phyloP scores from a whole-genome alignment of 177 flowering plant genomes.

The Vitis hybrid region DNA sequence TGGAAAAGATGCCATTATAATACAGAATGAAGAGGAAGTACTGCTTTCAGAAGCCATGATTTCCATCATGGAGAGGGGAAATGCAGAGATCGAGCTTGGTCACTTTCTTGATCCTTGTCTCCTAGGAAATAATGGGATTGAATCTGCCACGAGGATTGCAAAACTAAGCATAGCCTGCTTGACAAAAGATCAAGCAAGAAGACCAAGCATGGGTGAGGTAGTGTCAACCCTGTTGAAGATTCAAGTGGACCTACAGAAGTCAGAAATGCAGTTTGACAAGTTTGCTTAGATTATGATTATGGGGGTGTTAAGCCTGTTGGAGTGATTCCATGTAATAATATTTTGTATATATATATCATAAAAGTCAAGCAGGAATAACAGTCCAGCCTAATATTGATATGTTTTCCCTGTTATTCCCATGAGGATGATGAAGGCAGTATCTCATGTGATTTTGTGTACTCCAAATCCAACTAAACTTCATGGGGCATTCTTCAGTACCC shows the following conservation, averaged over 20 bases:
- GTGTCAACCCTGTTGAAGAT: constrained; percentile 31
- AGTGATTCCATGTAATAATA: constrained; percentile 19
- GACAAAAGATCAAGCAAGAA: constrained; percentile 25
- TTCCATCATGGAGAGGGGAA: constrained; percentile 16
- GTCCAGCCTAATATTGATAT: no score
- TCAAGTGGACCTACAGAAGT: constrained; percentile 21
- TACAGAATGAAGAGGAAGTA: constrained; percentile 20
- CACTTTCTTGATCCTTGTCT: constrained; percentile 36
- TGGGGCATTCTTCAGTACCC: no score
- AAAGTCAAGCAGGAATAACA: no score
- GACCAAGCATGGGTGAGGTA: constrained; percentile 45
- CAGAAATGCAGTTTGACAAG: not conserved
- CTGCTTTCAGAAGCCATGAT: constrained; percentile 26
- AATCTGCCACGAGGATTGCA: constrained; percentile 21
- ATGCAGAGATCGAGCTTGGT: constrained; percentile 23
- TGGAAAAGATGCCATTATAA: constrained; percentile 33
- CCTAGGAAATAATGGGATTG: constrained; percentile 7
- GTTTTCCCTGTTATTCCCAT: no score
- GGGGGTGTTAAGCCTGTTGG: constrained; percentile 17
- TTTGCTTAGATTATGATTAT: constrained; percentile 2
- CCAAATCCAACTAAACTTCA: no score
- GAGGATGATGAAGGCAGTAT: no score
- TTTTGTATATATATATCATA: not conserved
- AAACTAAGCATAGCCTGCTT: constrained; percentile 35
- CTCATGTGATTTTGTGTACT: no score